Conservation (phyloP, 192 early-diverging fungal genomes). For the Dimargaris cristalligena region DNA sequence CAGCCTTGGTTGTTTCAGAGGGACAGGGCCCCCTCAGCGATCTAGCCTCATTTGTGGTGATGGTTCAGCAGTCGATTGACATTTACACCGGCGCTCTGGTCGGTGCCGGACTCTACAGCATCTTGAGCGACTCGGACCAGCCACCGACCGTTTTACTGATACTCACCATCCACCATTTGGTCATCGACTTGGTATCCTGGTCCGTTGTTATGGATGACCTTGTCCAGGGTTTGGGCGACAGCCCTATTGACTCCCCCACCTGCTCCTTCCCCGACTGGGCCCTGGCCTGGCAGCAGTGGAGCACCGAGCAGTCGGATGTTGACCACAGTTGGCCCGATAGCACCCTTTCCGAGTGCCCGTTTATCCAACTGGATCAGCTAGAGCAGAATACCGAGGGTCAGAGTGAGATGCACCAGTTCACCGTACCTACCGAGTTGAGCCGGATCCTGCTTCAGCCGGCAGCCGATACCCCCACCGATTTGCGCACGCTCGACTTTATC, state of each 20-base stretch:
- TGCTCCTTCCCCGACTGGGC: conserved; percentile 2
- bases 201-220: not conserved
- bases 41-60: not conserved
- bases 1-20: not conserved
- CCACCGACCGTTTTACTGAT: not conserved
- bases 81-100: not conserved
- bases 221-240: not conserved
- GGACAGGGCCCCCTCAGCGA: not conserved
- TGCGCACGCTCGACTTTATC: too few species aligned
- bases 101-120: not conserved
- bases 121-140: not conserved
- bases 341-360: too few species aligned
- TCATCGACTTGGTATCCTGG: conserved; percentile 5
- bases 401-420: too few species aligned
- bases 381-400: too few species aligned
- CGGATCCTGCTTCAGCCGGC: too few species aligned
- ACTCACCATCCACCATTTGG: not conserved
- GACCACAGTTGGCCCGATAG: too few species aligned
- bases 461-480: too few species aligned
- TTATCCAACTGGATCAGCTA: too few species aligned
- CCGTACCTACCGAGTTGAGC: too few species aligned
- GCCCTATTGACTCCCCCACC: not conserved
- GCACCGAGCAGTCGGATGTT: too few species aligned
- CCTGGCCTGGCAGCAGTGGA: not conserved
- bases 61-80: not conserved